A percentile compares a stretch with the other conserved stretches of the same genome.
Conservation (phyloP, 2,329 filamentous ascomycete genomes). For the Hypoxylon sp. region DNA sequence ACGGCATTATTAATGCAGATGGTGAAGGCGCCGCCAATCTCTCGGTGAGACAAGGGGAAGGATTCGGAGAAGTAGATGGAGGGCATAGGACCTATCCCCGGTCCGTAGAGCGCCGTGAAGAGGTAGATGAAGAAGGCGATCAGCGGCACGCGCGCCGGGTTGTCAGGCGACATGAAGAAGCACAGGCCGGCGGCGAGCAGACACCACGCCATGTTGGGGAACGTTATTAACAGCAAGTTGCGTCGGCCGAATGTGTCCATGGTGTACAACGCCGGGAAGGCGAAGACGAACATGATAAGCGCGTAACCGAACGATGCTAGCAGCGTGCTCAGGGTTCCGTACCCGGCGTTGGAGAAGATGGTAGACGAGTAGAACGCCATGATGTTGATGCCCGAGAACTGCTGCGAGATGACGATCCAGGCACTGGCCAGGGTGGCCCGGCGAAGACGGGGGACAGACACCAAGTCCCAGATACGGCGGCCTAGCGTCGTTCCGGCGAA, state of each 20-base stretch:
- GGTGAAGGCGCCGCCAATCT: conserved; percentile 25
- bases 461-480: conserved; percentile 25
- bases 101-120: conserved; percentile 30
- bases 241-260: conserved; percentile 26
- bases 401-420: conserved; percentile 30
- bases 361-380: conserved; percentile 28
- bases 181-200: conserved; percentile 22
- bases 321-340: conserved; percentile 21
- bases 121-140: conserved; percentile 28
- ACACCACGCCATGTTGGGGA: conserved; percentile 26
- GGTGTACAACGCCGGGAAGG: conserved; percentile 28
- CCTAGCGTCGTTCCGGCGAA: conserved; percentile 21
- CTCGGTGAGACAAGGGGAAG: conserved; percentile 27
- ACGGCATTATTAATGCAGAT: conserved; percentile 28
- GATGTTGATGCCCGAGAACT: conserved; percentile 28
- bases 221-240: conserved; percentile 20
- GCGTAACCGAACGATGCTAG: conserved; percentile 25
- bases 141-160: conserved; percentile 20
- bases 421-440: conserved; percentile 20
- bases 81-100: conserved; percentile 23
- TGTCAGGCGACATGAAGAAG: conserved; percentile 22
- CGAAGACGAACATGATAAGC: conserved; percentile 25
- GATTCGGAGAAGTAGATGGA: conserved; percentile 26
- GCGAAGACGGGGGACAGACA: conserved; percentile 23
- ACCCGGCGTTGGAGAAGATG: conserved; percentile 24